Evolutionary conservation across 139 green algal genomes (phyloP).

Genomic region (Chlamydomonas incerta): DNA sequence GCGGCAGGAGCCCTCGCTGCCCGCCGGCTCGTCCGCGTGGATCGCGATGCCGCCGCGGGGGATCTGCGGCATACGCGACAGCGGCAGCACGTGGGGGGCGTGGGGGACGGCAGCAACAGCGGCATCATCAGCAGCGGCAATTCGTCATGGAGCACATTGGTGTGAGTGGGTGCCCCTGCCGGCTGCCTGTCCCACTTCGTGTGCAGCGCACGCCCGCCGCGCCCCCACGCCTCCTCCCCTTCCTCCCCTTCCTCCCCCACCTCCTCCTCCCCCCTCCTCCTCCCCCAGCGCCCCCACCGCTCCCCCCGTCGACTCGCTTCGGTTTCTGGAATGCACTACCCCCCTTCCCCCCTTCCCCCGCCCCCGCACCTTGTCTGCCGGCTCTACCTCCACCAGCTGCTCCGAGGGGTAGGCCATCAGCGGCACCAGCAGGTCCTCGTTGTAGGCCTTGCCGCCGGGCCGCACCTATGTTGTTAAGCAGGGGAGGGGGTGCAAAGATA

Average conservation of each 20-base stretch:
- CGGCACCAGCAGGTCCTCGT: conserved; percentile 36
- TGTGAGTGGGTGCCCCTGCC: too few species aligned
- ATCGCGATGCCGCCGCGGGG: not conserved
- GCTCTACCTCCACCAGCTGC: not conserved
- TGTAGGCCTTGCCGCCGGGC: conserved; percentile 16
- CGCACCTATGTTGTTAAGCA: not conserved
- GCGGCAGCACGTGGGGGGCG: too few species aligned
- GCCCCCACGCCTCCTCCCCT: too few species aligned
- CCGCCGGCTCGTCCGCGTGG: not conserved
- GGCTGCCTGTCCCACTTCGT: too few species aligned
- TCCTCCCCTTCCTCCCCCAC: too few species aligned
- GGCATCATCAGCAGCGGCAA: not conserved
- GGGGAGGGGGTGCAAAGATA: too few species aligned
- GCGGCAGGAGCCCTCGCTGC: not conserved
- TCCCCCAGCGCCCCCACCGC: too few species aligned
- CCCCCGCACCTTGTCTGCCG: conserved; percentile 12
- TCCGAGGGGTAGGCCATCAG: conserved; percentile 35
- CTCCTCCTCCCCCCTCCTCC: too few species aligned
- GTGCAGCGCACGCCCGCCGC: too few species aligned
- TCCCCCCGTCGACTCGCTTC: not conserved
- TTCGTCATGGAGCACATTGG: too few species aligned
- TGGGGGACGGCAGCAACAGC: not conserved
- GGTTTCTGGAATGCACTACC: not conserved
- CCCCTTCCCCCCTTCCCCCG: not conserved
- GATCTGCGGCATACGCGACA: not conserved